Evolutionary conservation across 345 rosid genomes (phyloP).

Genomic region (Acer campestre): DNA sequence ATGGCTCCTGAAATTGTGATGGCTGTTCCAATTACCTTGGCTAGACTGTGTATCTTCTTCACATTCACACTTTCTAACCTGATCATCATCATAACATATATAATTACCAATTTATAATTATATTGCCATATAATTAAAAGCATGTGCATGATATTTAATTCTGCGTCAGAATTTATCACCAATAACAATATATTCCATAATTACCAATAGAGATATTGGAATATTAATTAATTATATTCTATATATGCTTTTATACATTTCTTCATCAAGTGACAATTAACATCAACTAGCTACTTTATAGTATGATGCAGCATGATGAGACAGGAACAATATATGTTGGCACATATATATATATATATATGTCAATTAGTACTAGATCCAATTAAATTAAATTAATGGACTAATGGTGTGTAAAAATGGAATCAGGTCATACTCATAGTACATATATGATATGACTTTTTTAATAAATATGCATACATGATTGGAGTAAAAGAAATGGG

Average conservation of each 20-base stretch:
- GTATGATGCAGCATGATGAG: background rate
- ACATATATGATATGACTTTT: too few relatives aligned
- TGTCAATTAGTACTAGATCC: background rate
- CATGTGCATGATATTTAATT: background rate
- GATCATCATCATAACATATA: slow-evolving; percentile 16
- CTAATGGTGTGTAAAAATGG: too few relatives aligned
- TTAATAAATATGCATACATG: too few relatives aligned
- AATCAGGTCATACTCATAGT: too few relatives aligned
- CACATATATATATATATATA: background rate
- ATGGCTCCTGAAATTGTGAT: slow-evolving; percentile 81
- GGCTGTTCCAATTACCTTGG: slow-evolving; percentile 74
- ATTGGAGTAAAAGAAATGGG: too few relatives aligned
- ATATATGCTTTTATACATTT: background rate
- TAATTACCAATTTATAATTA: background rate
- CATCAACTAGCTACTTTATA: background rate
- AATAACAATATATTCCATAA: background rate
- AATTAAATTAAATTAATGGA: too few relatives aligned
- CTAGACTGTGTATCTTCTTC: slow-evolving; percentile 62
- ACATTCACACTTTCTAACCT: slow-evolving; percentile 74
- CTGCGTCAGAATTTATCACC: background rate
- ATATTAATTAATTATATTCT: too few relatives aligned
- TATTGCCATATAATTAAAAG: background rate
- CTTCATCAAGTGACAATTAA: background rate
- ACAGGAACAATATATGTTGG: background rate
- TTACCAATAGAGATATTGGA: background rate